Evolutionary conservation across 1,139 yeast species (phyloP), one percentile per base, ranked within the genome.

Genomic region (Geotrichum reessii): DNA sequence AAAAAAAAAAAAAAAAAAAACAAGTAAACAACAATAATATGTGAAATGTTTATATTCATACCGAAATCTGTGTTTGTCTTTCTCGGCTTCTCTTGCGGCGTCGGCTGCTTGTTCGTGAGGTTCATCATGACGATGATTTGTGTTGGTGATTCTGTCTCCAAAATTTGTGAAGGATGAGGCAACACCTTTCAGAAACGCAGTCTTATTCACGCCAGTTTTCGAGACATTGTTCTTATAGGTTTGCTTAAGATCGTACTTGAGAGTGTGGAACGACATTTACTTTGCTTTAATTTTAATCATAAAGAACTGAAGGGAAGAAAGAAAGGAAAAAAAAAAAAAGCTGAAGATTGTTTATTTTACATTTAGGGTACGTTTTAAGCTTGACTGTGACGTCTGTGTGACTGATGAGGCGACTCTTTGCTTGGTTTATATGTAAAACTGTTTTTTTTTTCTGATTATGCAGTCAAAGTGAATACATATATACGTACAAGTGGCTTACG

Each of bases 41-140:
- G n/a, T 7, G n/a, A 24, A n/a, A 12, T 7, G 14, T 11, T n/a
- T n/a, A n/a, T 9, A 6, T 9, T 46, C 63, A 21, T 52, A 60
- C 63, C 51, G 28, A 37, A 61, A 61, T 44, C 63, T 22, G 25
- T 61, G 50, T 3, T 31, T 17, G 25, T 37, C 47, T 37, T 61
- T 61, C 47, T 61, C 63, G 12, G 48, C 50, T 28, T 61, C 63
- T 22, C 63, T 46, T 22, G 44, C 58, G 8, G 51, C 42, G 44
- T 61, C 63, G 24, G 57, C 59, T 1, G 44, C 53, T 27, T 47
- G 58, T 48, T 61, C 63, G 25, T 61, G 59, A 8, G 28, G 62
- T 40, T 61, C 63, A 33, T 61, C 63, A 19, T 61, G 63, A 5
- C 63, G 62, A 33, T 61, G 63, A 31, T 61, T 60, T 14, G 17